Evolutionary conservation across 371 early-diverging fungal species (phyloP).

Genomic region (Massospora cicadina): DNA sequence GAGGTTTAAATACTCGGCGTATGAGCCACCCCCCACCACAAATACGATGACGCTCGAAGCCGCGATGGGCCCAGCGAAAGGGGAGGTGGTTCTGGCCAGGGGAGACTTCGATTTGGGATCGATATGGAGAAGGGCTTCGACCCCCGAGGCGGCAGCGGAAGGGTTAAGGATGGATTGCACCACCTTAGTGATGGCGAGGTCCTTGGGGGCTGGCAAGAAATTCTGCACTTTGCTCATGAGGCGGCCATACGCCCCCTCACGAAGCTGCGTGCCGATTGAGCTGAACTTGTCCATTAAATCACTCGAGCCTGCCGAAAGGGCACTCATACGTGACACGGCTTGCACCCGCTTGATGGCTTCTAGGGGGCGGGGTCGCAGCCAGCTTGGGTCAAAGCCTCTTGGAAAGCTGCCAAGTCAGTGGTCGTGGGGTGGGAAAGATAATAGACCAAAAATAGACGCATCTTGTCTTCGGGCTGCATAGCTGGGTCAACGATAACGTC

Average conservation of each 20-base stretch:
- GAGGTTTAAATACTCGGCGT: slow-evolving; percentile 88
- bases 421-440: slow-evolving; percentile 34
- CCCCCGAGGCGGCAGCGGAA: slow-evolving; percentile 16
- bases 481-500: slow-evolving; percentile 62
- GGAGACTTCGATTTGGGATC: slow-evolving; percentile 50
- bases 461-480: slow-evolving; percentile 76
- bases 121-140: slow-evolving; percentile 69
- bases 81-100: slow-evolving; percentile 19
- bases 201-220: slow-evolving; percentile 72
- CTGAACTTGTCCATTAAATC: slow-evolving; percentile 50
- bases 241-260: slow-evolving; percentile 57
- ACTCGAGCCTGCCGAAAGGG: slow-evolving; percentile 32
- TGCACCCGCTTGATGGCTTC: slow-evolving; percentile 67
- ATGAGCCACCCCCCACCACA: slow-evolving; percentile 92
- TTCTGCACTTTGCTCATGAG: slow-evolving; percentile 88
- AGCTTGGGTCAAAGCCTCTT: slow-evolving; percentile 50
- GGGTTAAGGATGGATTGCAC: slow-evolving; percentile 70
- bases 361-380: slow-evolving; percentile 55
- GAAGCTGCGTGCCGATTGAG: slow-evolving; percentile 64
- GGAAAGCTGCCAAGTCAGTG: slow-evolving; percentile 68
- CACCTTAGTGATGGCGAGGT: slow-evolving; percentile 66
- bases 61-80: slow-evolving; percentile 24
- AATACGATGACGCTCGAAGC: slow-evolving; percentile 89
- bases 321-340: slow-evolving; percentile 45
- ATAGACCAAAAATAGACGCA: slow-evolving; percentile 75